Conservation (phyloP, 2,329 filamentous ascomycete genomes). For the Blastomyces parvus region DNA sequence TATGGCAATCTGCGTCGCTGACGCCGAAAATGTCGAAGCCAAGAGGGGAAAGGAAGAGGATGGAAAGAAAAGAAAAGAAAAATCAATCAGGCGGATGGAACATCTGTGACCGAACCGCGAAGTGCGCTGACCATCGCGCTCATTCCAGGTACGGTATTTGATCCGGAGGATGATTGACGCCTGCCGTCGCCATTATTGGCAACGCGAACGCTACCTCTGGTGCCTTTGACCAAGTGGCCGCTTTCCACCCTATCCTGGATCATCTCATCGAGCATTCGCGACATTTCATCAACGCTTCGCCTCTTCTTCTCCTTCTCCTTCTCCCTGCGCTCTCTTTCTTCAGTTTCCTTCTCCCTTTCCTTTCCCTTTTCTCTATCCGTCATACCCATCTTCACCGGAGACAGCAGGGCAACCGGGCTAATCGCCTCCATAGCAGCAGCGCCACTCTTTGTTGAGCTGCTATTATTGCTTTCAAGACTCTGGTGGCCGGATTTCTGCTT, state of each 20-base stretch:
- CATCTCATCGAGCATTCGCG: constrained; percentile 90
- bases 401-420: constrained; percentile 26
- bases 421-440: constrained; percentile 14
- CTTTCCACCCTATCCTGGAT: constrained; percentile 77
- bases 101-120: constrained; percentile 16
- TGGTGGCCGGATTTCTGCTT: constrained; percentile 19
- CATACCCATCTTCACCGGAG: constrained; percentile 16
- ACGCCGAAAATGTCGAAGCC: background rate
- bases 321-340: constrained; percentile 35
- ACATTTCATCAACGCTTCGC: constrained; percentile 83
- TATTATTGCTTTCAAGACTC: constrained; percentile 24
- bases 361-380: constrained; percentile 22
- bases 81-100: constrained; percentile 10
- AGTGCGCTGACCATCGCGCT: constrained; percentile 21
- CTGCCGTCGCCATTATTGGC: constrained; percentile 38
- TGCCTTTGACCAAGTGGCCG: constrained; percentile 59
- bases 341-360: constrained; percentile 20
- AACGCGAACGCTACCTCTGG: constrained; percentile 57
- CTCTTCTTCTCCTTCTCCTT: constrained; percentile 42
- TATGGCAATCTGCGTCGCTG: background rate
- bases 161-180: constrained; percentile 24
- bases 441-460: constrained; percentile 19
- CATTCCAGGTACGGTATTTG: constrained; percentile 20
- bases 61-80: background rate
- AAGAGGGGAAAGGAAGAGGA: constrained; percentile 16